Percentiles rank a stretch among this genome's conserved stretches.
Conservation (phyloP, 2,329 filamentous ascomycete genomes). For the Chrysoporthe cubensis region DNA sequence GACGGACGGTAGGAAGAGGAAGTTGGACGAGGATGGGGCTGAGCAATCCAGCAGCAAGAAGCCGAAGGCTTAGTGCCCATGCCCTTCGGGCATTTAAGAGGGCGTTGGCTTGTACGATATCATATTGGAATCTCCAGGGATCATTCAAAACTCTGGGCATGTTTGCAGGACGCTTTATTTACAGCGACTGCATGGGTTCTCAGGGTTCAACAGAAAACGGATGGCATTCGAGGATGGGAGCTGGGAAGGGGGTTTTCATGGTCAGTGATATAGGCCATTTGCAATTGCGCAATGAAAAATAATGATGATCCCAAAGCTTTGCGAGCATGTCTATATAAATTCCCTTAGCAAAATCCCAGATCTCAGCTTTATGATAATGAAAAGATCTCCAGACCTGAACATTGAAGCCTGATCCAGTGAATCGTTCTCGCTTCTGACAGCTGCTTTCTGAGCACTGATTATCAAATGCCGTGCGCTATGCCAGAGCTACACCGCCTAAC, state of each 20-base stretch:
- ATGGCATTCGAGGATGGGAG: neutral
- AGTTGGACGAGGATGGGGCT: neutral
- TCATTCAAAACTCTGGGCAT: neutral
- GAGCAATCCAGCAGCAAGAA: conserved; percentile 10
- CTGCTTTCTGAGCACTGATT: neutral
- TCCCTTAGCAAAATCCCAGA: neutral
- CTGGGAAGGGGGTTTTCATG: neutral
- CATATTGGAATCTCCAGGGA: neutral
- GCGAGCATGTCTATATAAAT: neutral
- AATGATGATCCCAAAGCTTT: neutral
- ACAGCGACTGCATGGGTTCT: neutral
- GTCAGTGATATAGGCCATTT: neutral
- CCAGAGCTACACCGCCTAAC: conserved; percentile 14
- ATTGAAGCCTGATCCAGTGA: neutral
- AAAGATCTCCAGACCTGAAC: neutral
- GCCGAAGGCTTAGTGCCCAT: neutral
- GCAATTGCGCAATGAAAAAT: neutral
- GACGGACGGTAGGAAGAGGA: conserved; percentile 35
- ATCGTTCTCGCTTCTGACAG: neutral
- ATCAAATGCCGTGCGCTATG: neutral
- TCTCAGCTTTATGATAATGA: neutral
- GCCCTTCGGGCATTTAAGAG: neutral
- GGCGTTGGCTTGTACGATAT: neutral
- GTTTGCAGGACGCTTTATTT: neutral
- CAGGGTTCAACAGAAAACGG: neutral